Evolutionary conservation across 2,329 filamentous ascomycete species (phyloP), one percentile per base, ranked within the genome.

Genomic region (Simplicillium sp.): DNA sequence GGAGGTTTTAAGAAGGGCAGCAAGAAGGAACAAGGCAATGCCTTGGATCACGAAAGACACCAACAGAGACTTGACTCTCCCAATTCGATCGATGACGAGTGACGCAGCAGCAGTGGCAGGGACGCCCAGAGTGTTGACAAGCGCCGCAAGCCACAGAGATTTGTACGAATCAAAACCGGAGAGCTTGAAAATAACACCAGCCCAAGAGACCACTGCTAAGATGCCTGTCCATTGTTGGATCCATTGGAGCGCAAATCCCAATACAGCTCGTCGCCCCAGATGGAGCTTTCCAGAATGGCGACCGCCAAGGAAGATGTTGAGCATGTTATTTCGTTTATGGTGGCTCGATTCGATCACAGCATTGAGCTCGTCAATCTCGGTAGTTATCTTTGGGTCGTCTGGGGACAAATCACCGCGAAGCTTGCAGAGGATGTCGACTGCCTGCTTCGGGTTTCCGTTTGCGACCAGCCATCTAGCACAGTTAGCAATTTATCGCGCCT

Each of bases 91-190:
- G 17, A 75, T 62, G 11, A 74, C 66, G 39, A 70, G 64, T 3
- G 70, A 66, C 40, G 64, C 67, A 43, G 71, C 68, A 29, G 71
- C 65, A 3, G 70, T 75, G 2, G 68, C 69, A 3, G 70, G 44
- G 28, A 73, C 68, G 11, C 70, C 70, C 37, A 73, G 60, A 1
- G 68, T 72, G 51, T 72, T 75, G n/a, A 73, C 51, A 7, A 67
- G 65, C 7, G 70, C 70, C 1, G 70, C 64, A 11, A 74, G 62
- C 28, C 69, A 49, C 3, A 50, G 42, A n/a, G 49, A 45, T 33
- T 51, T 52, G 39, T 48, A 46, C 11, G 40, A 15, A 37, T 49
- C 48, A 37, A 52, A 53, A 5, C 50, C 50, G 2, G 50, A 48
- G 3, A 51, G 42, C 20, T 42, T 44, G 37, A 53, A 51, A 11